These are phyloP conservation scores for Spiraea crenata DNA, from an alignment of 331 rosid species.

Conservation along the genomic window DNA sequence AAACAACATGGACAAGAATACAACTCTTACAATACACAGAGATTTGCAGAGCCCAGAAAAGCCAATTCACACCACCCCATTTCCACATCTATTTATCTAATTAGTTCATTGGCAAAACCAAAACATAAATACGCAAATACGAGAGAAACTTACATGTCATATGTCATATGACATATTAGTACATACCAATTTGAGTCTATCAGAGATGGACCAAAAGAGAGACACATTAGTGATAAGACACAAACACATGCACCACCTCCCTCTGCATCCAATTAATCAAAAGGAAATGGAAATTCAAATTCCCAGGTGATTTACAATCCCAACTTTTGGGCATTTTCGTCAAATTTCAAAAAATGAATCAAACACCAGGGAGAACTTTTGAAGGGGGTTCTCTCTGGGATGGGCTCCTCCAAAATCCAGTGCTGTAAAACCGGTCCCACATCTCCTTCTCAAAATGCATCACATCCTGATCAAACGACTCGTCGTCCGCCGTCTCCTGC, in stretches of 20 bases:
- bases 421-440: conserved; percentile 71
- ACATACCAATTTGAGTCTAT: too few relatives aligned
- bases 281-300: background rate
- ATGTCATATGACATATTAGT: too few relatives aligned
- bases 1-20: background rate
- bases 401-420: conserved; percentile 92
- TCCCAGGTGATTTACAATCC: background rate
- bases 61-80: background rate
- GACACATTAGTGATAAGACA: background rate
- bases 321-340: background rate
- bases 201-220: too few relatives aligned
- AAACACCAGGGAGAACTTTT: background rate
- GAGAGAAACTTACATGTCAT: too few relatives aligned
- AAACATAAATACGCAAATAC: background rate
- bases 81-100: too few relatives aligned
- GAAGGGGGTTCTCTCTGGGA: conserved; percentile 48
- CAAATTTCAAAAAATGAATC: background rate
- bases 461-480: conserved; percentile 22
- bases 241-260: background rate
- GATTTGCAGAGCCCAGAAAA: background rate
- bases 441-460: conserved; percentile 79
- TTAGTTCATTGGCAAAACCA: background rate
- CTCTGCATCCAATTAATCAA: background rate
- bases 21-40: background rate
- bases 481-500: conserved; percentile 30